phyloP scores from a whole-genome alignment of 1,139 yeast species.

The Candida albicans region DNA sequence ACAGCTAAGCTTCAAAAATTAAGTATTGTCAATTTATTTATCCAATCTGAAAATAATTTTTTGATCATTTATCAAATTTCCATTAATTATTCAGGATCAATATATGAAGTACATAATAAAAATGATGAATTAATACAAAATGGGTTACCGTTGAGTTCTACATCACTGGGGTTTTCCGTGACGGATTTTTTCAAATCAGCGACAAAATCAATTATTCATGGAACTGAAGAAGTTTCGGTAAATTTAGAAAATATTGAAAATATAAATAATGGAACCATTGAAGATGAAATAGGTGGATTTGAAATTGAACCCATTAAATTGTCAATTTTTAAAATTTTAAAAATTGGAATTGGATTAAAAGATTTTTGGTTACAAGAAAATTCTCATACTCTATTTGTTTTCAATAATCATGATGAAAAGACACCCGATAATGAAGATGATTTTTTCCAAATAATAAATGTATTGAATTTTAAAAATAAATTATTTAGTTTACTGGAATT shows the following conservation, averaged over 20 bases:
- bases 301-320: conserved; percentile 31
- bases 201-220: conserved; percentile 33
- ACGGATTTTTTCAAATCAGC: conserved; percentile 36
- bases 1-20: conserved; percentile 29
- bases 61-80: conserved; percentile 37
- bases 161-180: conserved; percentile 29
- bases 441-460: conserved; percentile 36
- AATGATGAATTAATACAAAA: conserved; percentile 33
- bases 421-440: conserved; percentile 11
- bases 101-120: conserved; percentile 32
- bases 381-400: conserved; percentile 39
- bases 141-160: conserved; percentile 33
- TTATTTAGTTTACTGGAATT: conserved; percentile 28
- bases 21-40: conserved; percentile 31
- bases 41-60: conserved; percentile 33
- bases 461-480: conserved; percentile 33
- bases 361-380: conserved; percentile 41
- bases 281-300: conserved; percentile 32
- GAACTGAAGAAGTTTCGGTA: conserved; percentile 20
- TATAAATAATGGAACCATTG: conserved; percentile 28
- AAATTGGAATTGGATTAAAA: conserved; percentile 34
- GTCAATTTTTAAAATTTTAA: conserved; percentile 34
- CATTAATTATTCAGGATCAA: conserved; percentile 31
- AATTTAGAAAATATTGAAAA: conserved; percentile 43
- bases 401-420: conserved; percentile 24